Percentiles rank a stretch among this genome's conserved stretches.
These are phyloP conservation scores for Mollisiaceae sp. DNA, from an alignment of 2,329 filamentous ascomycete species.

Conservation along the genomic window DNA sequence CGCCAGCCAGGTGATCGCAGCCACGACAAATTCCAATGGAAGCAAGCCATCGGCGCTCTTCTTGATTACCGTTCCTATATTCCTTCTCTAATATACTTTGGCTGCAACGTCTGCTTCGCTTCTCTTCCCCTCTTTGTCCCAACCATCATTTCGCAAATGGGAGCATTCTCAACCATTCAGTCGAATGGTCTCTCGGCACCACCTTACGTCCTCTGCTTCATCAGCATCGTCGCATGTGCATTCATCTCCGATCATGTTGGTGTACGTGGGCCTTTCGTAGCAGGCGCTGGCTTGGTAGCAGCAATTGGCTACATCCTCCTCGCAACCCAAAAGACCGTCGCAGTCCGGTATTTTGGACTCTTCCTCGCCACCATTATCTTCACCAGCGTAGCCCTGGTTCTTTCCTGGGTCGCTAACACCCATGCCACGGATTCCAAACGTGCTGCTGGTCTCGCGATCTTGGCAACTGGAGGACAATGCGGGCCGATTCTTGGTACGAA, in stretches of 20 bases:
- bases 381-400: conserved; percentile 45
- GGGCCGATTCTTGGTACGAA: conserved; percentile 51
- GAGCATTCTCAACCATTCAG: conserved; percentile 62
- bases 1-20: conserved; percentile 41
- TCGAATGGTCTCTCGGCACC: conserved; percentile 79
- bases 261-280: conserved; percentile 67
- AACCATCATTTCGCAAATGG: conserved; percentile 76
- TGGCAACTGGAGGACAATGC: conserved; percentile 68
- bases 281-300: conserved; percentile 69
- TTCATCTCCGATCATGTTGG: conserved; percentile 69
- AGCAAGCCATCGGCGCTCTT: conserved; percentile 62
- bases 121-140: conserved; percentile 86
- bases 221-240: conserved; percentile 71
- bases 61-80: conserved; percentile 72
- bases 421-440: conserved; percentile 70
- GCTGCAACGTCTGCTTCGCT: conserved; percentile 82
- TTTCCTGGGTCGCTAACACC: conserved; percentile 79
- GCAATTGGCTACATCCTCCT: conserved; percentile 62
- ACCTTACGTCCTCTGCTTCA: conserved; percentile 77
- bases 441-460: conserved; percentile 74
- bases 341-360: conserved; percentile 71
- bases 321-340: conserved; percentile 54
- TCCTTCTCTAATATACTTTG: conserved; percentile 80
- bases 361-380: conserved; percentile 83
- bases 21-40: conserved; percentile 51